phyloP scores from a whole-genome alignment of 352 stramenopile genomes.

The Phytophthora hybrid region DNA sequence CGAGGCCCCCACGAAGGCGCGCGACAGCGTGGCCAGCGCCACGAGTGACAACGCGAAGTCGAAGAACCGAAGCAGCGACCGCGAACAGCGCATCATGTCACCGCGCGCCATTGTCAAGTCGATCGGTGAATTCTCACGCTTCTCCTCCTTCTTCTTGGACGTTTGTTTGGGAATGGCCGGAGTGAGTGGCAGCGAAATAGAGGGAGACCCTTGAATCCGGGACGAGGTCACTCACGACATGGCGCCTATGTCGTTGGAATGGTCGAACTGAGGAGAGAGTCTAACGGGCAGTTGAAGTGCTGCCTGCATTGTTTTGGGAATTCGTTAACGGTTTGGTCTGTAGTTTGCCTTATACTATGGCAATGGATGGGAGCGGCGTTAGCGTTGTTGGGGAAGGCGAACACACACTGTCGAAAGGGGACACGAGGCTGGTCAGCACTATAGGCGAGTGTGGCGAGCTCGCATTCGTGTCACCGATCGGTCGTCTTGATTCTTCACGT shows the following conservation, averaged over 20 bases:
- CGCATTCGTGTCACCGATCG: not conserved
- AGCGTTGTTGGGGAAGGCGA: constrained; percentile 19
- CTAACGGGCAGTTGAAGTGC: not conserved
- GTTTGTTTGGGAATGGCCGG: constrained; percentile 25
- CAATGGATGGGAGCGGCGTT: constrained; percentile 14
- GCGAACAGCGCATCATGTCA: constrained; percentile 36
- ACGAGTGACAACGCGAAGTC: constrained; percentile 66
- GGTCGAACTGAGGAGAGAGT: not conserved
- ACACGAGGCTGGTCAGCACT: constrained; percentile 35
- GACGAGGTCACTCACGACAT: constrained; percentile 31
- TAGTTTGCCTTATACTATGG: constrained; percentile 4
- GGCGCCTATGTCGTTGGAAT: not conserved
- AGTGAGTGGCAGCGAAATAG: not conserved
- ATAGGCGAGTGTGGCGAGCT: constrained; percentile 27
- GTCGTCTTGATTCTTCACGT: constrained; percentile 26
- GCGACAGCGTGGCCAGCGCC: constrained; percentile 66
- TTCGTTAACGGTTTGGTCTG: constrained; percentile 2
- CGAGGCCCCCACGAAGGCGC: constrained; percentile 63
- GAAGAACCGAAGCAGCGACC: constrained; percentile 65
- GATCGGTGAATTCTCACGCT: not conserved
- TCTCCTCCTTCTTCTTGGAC: constrained; percentile 2
- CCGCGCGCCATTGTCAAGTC: constrained; percentile 41
- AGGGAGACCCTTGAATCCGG: constrained; percentile 26
- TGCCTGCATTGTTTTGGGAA: not conserved
- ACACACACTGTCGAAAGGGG: constrained; percentile 28